phyloP scores from a whole-genome alignment of 805 yeast genomes.

The Suhomyces xylopsoci region DNA sequence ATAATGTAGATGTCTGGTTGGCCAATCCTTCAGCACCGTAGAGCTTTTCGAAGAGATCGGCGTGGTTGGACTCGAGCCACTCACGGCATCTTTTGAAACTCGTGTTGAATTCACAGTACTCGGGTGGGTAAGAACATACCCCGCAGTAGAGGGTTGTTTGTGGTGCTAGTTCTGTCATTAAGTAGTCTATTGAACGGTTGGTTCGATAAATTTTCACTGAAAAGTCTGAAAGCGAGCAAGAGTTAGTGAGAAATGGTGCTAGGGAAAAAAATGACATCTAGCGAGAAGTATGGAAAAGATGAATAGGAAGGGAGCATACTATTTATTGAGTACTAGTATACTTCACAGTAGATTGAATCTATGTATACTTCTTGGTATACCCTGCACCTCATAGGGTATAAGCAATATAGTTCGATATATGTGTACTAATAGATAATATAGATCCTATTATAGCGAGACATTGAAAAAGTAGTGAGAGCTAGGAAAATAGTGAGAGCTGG shows the following conservation, averaged over 20 bases:
- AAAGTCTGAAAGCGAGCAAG: not conserved
- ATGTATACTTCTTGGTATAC: no score
- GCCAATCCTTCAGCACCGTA: constrained; percentile 61
- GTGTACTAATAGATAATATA: no score
- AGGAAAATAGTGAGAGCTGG: no score
- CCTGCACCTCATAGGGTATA: no score
- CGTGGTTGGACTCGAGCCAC: constrained; percentile 66
- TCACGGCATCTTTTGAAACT: constrained; percentile 76
- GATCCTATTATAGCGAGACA: no score
- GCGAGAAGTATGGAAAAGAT: not conserved
- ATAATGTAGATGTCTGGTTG: constrained; percentile 56
- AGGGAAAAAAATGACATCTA: no score
- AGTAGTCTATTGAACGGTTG: not conserved
- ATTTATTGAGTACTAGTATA: no score
- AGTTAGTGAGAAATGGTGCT: not conserved
- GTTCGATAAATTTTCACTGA: not conserved
- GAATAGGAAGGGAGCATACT: no score
- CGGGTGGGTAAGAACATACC: constrained; percentile 82
- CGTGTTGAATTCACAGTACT: constrained; percentile 89
- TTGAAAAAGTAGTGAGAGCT: no score
- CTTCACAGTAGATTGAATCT: no score
- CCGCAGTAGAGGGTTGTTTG: constrained; percentile 62
- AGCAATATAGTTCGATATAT: no score
- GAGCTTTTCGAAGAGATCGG: constrained; percentile 53
- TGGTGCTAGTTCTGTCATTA: constrained; percentile 32